Percentiles rank a stretch among this genome's conserved stretches.
These are phyloP conservation scores for Nitzschia sp. DNA, from an alignment of 108 stramenopile species.

Conservation along the genomic window DNA sequence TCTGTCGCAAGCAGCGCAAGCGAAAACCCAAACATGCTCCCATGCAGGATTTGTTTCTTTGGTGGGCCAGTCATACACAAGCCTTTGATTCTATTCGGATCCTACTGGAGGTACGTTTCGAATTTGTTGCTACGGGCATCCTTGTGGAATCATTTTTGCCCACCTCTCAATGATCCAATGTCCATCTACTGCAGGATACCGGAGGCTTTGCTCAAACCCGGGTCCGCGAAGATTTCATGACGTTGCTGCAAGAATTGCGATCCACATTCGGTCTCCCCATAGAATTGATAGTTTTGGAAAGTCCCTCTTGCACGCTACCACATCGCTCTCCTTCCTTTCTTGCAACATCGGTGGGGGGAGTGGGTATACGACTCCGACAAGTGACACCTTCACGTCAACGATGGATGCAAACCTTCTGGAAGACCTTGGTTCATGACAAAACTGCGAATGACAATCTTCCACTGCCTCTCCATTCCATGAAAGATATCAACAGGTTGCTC, in stretches of 20 bases:
- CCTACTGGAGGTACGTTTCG: conserved; percentile 20
- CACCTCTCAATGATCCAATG: not conserved
- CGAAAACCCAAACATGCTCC: conserved; percentile 1
- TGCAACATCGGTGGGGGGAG: not conserved
- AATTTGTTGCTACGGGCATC: too few relatives aligned
- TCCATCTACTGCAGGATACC: conserved; percentile 1
- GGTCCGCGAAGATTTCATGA: conserved; percentile 18
- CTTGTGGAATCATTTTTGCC: too few relatives aligned
- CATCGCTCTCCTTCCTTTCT: not conserved
- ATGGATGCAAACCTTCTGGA: conserved; percentile 13
- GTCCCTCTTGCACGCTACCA: not conserved
- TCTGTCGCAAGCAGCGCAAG: not conserved
- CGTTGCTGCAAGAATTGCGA: conserved; percentile 2
- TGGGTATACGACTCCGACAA: conserved; percentile 1
- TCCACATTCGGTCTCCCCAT: conserved; percentile 1
- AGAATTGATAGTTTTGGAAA: conserved; percentile 7
- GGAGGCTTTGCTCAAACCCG: conserved; percentile 15
- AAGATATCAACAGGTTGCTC: not conserved
- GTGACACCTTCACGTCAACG: not conserved
- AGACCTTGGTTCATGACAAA: not conserved
- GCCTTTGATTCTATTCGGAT: conserved; percentile 11
- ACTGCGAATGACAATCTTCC: not conserved
- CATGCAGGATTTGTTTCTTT: conserved; percentile 6
- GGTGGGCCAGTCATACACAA: conserved; percentile 19
- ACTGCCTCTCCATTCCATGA: conserved; percentile 6